phyloP scores from a whole-genome alignment of 129 eudicot species.

The Chrysanthemum seticuspe region DNA sequence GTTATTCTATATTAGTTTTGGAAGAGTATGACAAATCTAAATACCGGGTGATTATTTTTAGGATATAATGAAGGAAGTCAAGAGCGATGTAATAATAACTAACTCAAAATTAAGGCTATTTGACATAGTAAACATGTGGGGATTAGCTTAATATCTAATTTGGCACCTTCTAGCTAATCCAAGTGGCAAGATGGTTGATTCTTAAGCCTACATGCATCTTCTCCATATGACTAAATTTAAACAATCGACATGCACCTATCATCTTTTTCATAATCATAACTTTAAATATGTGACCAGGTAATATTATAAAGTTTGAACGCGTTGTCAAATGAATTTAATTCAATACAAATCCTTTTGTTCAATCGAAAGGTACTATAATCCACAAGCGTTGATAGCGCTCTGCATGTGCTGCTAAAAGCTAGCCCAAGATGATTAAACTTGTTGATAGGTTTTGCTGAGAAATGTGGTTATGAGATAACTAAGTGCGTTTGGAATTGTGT shows the following conservation, averaged over 20 bases:
- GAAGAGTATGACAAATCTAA: too few relatives aligned
- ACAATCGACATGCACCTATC: background rate
- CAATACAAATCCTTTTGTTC: too few relatives aligned
- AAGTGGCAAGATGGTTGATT: background rate
- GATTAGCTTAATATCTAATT: background rate
- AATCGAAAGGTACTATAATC: too few relatives aligned
- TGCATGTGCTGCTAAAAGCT: too few relatives aligned
- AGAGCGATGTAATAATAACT: background rate
- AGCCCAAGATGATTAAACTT: too few relatives aligned
- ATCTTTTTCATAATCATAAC: background rate
- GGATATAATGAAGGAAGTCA: background rate
- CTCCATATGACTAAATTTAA: background rate
- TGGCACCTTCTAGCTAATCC: slow-evolving; percentile 7
- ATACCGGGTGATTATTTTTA: background rate
- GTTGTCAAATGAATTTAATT: too few relatives aligned
- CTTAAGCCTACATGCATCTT: background rate
- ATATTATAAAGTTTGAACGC: too few relatives aligned
- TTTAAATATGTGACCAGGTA: background rate
- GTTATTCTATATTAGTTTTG: too few relatives aligned
- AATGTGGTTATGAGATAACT: too few relatives aligned
- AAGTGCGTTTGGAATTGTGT: too few relatives aligned
- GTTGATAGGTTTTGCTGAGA: too few relatives aligned
- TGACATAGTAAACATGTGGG: background rate
- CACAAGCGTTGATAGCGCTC: too few relatives aligned
- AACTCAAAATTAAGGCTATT: background rate